Conservation (phyloP, 371 early-diverging fungal genomes). For the Coemansia sp. region DNA sequence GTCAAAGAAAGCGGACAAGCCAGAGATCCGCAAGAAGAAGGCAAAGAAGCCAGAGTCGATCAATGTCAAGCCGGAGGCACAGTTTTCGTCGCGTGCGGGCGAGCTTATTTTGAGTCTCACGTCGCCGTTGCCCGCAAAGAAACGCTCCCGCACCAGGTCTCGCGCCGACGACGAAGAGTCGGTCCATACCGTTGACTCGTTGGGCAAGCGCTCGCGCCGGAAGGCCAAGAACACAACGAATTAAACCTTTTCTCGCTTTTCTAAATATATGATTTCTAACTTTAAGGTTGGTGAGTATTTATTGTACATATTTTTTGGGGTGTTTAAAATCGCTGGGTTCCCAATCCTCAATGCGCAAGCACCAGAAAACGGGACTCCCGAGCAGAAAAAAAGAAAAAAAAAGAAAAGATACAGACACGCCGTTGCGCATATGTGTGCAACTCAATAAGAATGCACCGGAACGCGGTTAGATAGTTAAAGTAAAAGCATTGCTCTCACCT, state of each 20-base stretch:
- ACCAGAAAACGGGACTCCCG: neutral
- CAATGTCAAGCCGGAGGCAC: slow-evolving; percentile 3
- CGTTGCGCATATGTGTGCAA: neutral
- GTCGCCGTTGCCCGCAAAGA: slow-evolving; percentile 35
- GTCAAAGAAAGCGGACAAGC: slow-evolving; percentile 19
- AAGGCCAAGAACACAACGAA: slow-evolving; percentile 36
- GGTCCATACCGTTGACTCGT: slow-evolving; percentile 16
- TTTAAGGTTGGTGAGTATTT: neutral
- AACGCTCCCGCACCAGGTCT: slow-evolving; percentile 32
- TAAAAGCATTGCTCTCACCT: neutral
- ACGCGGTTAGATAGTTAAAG: neutral
- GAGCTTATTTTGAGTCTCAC: slow-evolving; percentile 46
- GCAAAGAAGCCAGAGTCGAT: slow-evolving; percentile 15
- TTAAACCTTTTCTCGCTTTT: neutral
- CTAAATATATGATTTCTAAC: neutral
- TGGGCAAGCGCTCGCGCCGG: slow-evolving; percentile 38
- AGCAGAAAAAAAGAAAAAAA: slow-evolving; percentile 4
- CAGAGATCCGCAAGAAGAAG: slow-evolving; percentile 38
- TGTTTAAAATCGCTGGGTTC: neutral
- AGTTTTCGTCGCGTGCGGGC: slow-evolving; percentile 38
- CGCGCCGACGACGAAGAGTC: slow-evolving; percentile 44
- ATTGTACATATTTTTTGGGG: slow-evolving; percentile 20
- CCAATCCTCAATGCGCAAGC: too few relatives aligned
- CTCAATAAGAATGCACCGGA: neutral
- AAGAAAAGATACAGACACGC: slow-evolving; percentile 14